Percentiles rank a stretch among this genome's conserved stretches.
Evolutionary conservation across 345 rosid genomes (phyloP).

Genomic region (Eucalyptus cladocalyx): DNA sequence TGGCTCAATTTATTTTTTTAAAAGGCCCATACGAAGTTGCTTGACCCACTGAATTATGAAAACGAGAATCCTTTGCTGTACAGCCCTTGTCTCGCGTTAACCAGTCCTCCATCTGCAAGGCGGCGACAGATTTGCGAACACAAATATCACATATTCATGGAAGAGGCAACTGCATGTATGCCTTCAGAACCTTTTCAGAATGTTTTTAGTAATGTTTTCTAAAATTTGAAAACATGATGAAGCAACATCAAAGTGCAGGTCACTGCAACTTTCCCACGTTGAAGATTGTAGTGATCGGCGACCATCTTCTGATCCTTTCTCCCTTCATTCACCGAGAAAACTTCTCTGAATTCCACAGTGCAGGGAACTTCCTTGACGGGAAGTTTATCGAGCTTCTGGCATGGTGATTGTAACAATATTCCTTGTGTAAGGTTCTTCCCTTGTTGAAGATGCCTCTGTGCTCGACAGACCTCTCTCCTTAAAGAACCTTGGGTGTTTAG

Average conservation of each 20-base stretch:
- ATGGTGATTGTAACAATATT: not conserved
- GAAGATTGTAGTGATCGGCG: no score
- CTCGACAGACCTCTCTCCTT: not conserved
- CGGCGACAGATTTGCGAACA: no score
- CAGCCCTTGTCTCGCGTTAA: not conserved
- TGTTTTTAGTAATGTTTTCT: no score
- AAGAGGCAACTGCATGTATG: no score
- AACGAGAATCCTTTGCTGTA: not conserved
- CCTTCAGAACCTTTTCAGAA: no score
- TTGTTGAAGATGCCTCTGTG: not conserved
- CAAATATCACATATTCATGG: no score
- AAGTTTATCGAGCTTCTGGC: not conserved
- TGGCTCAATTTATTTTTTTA: not conserved
- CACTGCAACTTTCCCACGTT: no score
- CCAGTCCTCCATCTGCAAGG: not conserved
- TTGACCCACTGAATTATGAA: not conserved
- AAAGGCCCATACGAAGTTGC: not conserved
- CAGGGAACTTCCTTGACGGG: not conserved
- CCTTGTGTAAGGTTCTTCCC: not conserved
- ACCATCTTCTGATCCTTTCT: no score
- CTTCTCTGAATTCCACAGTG: not conserved
- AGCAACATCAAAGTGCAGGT: no score
- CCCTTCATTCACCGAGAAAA: no score
- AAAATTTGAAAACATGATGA: no score
- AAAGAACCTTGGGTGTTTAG: slow-evolving; percentile 6